Evolutionary conservation across 2,329 filamentous ascomycete genomes (phyloP).

Genomic region (Ceratocystis eucalypticola): DNA sequence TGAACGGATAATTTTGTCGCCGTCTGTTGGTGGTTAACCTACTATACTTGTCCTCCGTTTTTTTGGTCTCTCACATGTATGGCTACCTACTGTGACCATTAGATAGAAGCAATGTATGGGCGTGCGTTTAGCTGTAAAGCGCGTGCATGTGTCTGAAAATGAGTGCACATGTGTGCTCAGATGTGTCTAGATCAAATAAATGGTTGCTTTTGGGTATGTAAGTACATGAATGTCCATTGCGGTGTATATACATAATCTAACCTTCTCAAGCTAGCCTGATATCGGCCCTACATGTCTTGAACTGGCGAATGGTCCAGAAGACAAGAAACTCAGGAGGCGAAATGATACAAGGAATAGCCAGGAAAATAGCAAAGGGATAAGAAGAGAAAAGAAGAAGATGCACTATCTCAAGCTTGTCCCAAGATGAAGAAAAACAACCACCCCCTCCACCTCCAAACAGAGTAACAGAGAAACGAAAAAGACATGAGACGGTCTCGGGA

Average conservation of each 20-base stretch:
- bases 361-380: neutral
- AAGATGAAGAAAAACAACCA: conserved; percentile 3
- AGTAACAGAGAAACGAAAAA: neutral
- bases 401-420: neutral
- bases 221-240: conserved; percentile 6
- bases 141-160: neutral
- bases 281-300: neutral
- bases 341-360: neutral
- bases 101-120: neutral
- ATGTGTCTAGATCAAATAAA: neutral
- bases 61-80: neutral
- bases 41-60: neutral
- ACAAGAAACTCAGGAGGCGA: neutral
- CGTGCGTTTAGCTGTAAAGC: neutral
- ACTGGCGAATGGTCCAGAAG: neutral
- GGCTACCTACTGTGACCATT: neutral
- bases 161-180: neutral
- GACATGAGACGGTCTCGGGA: neutral
- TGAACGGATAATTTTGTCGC: too few relatives aligned
- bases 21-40: too few relatives aligned
- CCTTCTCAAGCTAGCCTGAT: neutral
- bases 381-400: neutral
- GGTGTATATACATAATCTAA: conserved; percentile 3
- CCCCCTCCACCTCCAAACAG: neutral
- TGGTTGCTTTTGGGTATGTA: neutral